Evolutionary conservation across 306 rosid genomes (phyloP).

Genomic region (Trifolium repens): DNA sequence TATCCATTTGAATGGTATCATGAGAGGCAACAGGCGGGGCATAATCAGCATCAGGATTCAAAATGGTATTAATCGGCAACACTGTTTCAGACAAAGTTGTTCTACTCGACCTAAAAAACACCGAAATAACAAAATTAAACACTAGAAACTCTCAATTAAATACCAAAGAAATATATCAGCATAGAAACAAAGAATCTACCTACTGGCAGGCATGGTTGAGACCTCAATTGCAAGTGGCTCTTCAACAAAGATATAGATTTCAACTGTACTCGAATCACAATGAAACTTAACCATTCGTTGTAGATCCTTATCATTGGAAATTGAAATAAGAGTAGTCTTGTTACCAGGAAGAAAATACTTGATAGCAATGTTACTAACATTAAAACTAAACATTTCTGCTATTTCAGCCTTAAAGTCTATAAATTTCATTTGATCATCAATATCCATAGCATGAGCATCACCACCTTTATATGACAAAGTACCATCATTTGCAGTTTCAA

Average conservation of each 20-base stretch:
- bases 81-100: conserved; percentile 92
- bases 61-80: conserved; percentile 56
- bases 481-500: conserved; percentile 71
- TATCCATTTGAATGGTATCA: conserved; percentile 60
- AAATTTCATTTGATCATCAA: conserved; percentile 77
- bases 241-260: conserved; percentile 69
- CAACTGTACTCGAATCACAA: conserved; percentile 61
- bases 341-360: conserved; percentile 95
- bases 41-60: conserved; percentile 45
- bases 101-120: conserved; percentile 85
- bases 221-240: conserved; percentile 62
- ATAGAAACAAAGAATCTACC: conserved; percentile 71
- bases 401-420: conserved; percentile 76
- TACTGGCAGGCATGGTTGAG: conserved; percentile 89
- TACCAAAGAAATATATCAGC: conserved; percentile 36
- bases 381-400: conserved; percentile 75
- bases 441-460: conserved; percentile 90
- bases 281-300: conserved; percentile 89
- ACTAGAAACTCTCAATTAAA: conserved; percentile 32
- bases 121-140: conserved; percentile 37
- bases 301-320: conserved; percentile 95
- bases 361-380: conserved; percentile 53
- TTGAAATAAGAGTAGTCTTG: conserved; percentile 85
- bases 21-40: conserved; percentile 54
- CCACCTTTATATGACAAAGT: conserved; percentile 71